Conservation (phyloP, 352 stramenopile species). For the Phytophthora cactorum region DNA sequence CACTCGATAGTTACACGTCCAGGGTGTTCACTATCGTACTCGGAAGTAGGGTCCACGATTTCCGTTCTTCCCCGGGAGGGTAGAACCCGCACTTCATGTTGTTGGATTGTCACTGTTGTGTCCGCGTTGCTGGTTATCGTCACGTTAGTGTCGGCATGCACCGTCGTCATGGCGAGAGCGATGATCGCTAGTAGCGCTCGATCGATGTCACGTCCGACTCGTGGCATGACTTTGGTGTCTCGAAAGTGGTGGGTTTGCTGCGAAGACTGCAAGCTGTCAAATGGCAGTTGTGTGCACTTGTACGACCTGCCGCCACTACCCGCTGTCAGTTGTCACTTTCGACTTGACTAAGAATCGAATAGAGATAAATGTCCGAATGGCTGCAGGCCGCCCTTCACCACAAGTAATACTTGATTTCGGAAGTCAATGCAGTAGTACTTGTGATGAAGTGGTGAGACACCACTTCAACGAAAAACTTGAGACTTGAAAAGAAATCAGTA, state of each 20-base stretch:
- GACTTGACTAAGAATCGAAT: conserved; percentile 1
- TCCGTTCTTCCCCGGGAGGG: background rate
- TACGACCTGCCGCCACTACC: background rate
- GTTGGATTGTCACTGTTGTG: conserved; percentile 3
- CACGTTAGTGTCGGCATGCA: conserved; percentile 3
- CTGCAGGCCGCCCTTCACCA: background rate
- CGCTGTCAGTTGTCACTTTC: background rate
- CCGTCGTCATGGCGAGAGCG: background rate
- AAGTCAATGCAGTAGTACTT: background rate
- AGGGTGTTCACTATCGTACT: background rate
- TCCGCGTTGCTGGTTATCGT: background rate
- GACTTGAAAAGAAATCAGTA: no score
- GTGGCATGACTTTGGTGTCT: background rate
- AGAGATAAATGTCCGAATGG: background rate
- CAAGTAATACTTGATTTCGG: conserved; percentile 1
- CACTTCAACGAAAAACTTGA: background rate
- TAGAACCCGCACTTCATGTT: conserved; percentile 2
- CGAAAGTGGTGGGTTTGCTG: background rate
- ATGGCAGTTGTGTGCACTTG: background rate
- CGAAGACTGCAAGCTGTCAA: background rate
- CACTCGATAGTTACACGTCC: conserved; percentile 5
- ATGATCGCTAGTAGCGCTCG: conserved; percentile 1
- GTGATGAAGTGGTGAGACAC: background rate
- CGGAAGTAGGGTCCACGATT: background rate
- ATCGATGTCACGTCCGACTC: background rate